Percentiles rank a stretch among this genome's conserved stretches.
phyloP scores from a whole-genome alignment of 2,329 filamentous ascomycete genomes.

The Aspergillus sclerotialis region DNA sequence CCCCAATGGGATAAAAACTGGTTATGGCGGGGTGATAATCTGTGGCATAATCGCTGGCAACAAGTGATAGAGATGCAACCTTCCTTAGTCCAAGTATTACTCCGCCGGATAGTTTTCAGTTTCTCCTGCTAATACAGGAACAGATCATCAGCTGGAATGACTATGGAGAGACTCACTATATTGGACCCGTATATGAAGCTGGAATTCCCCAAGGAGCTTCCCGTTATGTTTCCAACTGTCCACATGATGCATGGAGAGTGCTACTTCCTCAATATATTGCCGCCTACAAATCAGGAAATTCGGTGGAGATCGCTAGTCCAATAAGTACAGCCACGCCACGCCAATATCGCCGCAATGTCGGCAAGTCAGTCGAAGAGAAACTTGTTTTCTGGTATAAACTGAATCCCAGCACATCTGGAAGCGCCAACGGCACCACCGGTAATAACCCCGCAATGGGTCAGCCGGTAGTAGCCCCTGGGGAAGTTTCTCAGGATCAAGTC shows the following conservation, averaged over 20 bases:
- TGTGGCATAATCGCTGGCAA: conserved; percentile 56
- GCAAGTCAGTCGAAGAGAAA: conserved; percentile 17
- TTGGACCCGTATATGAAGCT: conserved; percentile 43
- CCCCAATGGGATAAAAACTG: conserved; percentile 54
- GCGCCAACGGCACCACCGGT: conserved; percentile 24
- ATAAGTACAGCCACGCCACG: conserved; percentile 34
- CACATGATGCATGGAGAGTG: conserved; percentile 21
- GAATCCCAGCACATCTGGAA: conserved; percentile 25
- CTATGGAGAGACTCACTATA: conserved; percentile 55
- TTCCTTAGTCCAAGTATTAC: conserved; percentile 38
- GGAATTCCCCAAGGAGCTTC: conserved; percentile 44
- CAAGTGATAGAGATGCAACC: conserved; percentile 46
- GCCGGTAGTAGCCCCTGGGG: conserved; percentile 14
- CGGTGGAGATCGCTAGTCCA: conserved; percentile 18
- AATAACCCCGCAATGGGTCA: conserved; percentile 26
- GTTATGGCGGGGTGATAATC: conserved; percentile 54
- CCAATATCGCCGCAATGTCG: conserved; percentile 25
- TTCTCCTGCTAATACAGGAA: not conserved
- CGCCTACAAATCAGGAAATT: conserved; percentile 24
- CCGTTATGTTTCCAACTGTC: conserved; percentile 16
- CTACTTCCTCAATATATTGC: conserved; percentile 29
- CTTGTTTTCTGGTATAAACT: conserved; percentile 29
- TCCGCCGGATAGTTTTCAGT: conserved; percentile 1
- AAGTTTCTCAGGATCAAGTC: conserved; percentile 25
- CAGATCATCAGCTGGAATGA: conserved; percentile 56